Evolutionary conservation across 2,329 filamentous ascomycete species (phyloP), one percentile per base, ranked within the genome.

Genomic region (Epichloe scottii): DNA sequence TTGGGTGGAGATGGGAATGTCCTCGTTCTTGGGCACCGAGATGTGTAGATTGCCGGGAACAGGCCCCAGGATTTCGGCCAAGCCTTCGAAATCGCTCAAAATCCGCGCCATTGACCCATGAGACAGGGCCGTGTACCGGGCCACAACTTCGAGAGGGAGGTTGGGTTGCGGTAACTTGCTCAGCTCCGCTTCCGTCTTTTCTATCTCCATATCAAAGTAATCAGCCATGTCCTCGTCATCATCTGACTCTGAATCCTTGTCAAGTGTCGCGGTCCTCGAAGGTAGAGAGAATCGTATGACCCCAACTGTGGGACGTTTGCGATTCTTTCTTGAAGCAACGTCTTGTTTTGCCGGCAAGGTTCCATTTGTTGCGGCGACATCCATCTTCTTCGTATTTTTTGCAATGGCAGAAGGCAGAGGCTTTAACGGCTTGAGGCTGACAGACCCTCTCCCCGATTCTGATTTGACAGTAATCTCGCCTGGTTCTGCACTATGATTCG

Each of bases 161-260:
- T 52, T 71, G 58, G 53, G 67, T 58, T 51, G 68, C 58, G 73
- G 68, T 6, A 79, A 61, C 47, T 71, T 73, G 52, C 69, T 68
- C 33, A 81, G 58, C 50, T 77, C 70, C 0, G 64, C 64, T 53
- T 79, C 72, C 2, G 72, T 70, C 58, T 79, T 75, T 41, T 67
- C 62, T 38, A 81, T 78, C 56, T 79, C 68, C 49, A 68, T 67
- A 49, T 74, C 70, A 49, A 81, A 78, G 53, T 76, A 76, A 48
- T 78, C 75, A 17, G 72, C 76, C 66, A 81, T 75, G 43, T 78
- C 74, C 46, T 80, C 78, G 51, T 81, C 78, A 42, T 81, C 75
- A 48, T 80, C 77, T 0, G 76, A 78, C 44, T 75, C 74, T 2
- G 66, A 67, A 38, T 62, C 63, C 46, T 66, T 62, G 37, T 66